Base-by-base conservation (phyloP, 306 rosid genomes). In the Lathyrus sativus region DNA sequence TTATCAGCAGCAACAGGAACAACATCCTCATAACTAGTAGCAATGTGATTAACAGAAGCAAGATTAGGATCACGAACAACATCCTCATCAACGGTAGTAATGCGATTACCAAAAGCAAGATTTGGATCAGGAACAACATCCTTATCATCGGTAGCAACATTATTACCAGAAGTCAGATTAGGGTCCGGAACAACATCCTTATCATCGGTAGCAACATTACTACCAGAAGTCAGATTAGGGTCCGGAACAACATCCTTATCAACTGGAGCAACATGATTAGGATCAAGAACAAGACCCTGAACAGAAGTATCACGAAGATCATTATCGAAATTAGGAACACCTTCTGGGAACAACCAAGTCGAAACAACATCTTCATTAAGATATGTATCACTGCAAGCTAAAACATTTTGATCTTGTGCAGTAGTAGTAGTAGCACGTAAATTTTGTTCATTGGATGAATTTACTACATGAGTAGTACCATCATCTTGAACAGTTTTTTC, bases 1-100 rank as follows among this genome's bases (percentile, higher is more conserved):
- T 37, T 19, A 46, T 59, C 65, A 17, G 44, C 28, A 37, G 37
- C 19, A 46, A 7, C 22, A 14, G 48, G 8, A 26, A 79, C 62
- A 42, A 12, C 1, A 18, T 53, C 17, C 33, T 19, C 37, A 29
- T 31, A 9, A 29, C 14, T 3, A 0, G 64, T 14, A 11, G 49
- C 9, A 4, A 33, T 14, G 46, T 14, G 44, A 28, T 63, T 41
- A 64, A 44, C 67, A 2, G 37, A 18, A 44, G 54, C 24, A 39
- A 35, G 9, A 35, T 7, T 35, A 7, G 39, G 35, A 31, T 31
- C 35, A 31, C 35, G 35, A 33, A 11, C 44, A 39, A 9, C 2
- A 38, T 7, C 10, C 9, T 7, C 3, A 38, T 2, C 12, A 39
- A 11, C 44, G 1, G 44, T 11, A 39, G 44, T 3, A 39, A 39